Percentiles rank a stretch among this genome's conserved stretches.
phyloP scores from a whole-genome alignment of 345 rosid genomes.

The Microcos paniculata region DNA sequence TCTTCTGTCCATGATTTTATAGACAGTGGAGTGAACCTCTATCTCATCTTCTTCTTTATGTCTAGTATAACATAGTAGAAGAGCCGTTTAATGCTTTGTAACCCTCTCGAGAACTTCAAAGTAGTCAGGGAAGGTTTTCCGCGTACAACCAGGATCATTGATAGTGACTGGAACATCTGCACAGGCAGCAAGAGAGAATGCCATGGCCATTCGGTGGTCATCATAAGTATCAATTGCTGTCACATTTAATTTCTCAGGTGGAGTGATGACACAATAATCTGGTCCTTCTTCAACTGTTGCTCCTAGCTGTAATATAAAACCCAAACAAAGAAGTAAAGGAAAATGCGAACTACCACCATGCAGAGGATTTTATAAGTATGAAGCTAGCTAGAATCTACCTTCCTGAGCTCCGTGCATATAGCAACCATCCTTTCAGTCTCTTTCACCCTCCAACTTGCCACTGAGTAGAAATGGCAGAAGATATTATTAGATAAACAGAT shows the following conservation, averaged over 20 bases:
- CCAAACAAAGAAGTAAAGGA: conserved; percentile 4
- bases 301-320: conserved; percentile 57
- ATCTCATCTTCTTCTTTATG: not conserved
- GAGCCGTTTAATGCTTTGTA: conserved; percentile 47
- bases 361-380: not conserved
- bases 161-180: conserved; percentile 92
- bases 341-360: not conserved
- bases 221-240: conserved; percentile 90
- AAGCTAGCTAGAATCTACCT: conserved; percentile 42
- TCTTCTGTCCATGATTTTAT: not conserved
- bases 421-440: conserved; percentile 98
- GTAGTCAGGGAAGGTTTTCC: conserved; percentile 94
- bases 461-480: conserved; percentile 32
- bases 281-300: conserved; percentile 98
- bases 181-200: conserved; percentile 96
- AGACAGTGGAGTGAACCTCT: not conserved
- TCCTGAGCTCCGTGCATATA: conserved; percentile 89
- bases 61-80: not conserved
- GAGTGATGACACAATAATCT: conserved; percentile 92
- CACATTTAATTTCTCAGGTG: conserved; percentile 72
- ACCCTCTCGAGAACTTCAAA: conserved; percentile 80
- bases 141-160: conserved; percentile 89
- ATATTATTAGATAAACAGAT: not conserved
- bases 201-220: conserved; percentile 99
- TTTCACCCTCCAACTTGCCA: conserved; percentile 99